These are phyloP conservation scores for Fusarium fracticaudum DNA, from an alignment of 2,329 filamentous ascomycete species.

Conservation along the genomic window DNA sequence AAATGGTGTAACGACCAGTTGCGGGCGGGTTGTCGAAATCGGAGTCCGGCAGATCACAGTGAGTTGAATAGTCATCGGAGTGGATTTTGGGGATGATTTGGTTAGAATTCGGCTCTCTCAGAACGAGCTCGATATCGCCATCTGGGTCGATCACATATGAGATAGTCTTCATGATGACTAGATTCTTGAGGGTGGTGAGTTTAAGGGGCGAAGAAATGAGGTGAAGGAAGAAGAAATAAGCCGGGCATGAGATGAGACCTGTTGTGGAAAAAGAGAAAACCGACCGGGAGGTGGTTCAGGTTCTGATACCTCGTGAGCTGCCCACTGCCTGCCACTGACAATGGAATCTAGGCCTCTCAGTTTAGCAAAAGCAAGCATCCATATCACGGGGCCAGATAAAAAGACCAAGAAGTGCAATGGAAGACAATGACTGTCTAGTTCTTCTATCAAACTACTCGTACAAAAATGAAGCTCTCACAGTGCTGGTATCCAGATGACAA, in stretches of 20 bases:
- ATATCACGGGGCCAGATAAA: background rate
- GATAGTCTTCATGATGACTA: background rate
- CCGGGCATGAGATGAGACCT: background rate
- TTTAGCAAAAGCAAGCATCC: background rate
- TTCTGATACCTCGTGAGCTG: no score
- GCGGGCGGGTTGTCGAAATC: background rate
- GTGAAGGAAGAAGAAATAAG: background rate
- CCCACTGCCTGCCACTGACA: background rate
- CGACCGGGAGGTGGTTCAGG: background rate
- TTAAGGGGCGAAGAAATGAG: background rate
- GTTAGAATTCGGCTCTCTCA: background rate
- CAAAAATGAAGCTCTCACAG: background rate
- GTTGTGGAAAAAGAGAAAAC: background rate
- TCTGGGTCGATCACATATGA: background rate
- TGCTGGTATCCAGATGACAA: background rate
- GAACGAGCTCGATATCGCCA: background rate
- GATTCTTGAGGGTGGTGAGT: rapidly evolving
- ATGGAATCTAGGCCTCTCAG: rapidly evolving
- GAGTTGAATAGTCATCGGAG: background rate
- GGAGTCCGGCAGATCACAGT: background rate
- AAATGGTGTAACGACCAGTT: background rate
- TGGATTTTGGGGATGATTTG: background rate
- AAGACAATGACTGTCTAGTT: background rate
- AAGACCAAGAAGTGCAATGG: background rate
- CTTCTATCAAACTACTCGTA: background rate